Evolutionary conservation across 2,329 filamentous ascomycete species (phyloP), one percentile per base, ranked within the genome.

Genomic region (Sporothrix luriei): DNA sequence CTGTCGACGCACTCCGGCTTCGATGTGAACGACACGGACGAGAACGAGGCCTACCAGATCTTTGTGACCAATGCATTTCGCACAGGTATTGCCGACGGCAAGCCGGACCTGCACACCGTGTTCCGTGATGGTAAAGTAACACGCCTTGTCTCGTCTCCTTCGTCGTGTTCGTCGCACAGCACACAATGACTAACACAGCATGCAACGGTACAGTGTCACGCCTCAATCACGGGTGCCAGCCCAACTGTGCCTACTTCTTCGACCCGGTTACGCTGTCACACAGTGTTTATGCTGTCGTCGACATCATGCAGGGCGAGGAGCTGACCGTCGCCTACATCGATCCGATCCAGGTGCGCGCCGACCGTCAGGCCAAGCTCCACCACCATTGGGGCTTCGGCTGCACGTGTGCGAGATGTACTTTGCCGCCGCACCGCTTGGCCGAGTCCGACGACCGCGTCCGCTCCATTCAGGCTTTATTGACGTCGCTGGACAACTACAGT

Each of bases 201-300:
- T n/a, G 19, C n/a, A n/a, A 49, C 48, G 48, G 40, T 14, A 14
- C 40, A 78, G 78, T 79, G 9, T 78, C 80, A 51, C 75, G 79
- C 2, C 74, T 82, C 68, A 82, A 82, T 69, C 80, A 82, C 71
- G 80, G 79, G 68, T 82, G 80, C 70, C 76, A 76, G n/a, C 80
- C 80, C 26, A 82, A 81, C 72, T 78, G 76, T 51, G 77, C 76
- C 21, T 81, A 79, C 72, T 78, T 78, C 61, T 79, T 80, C 65
- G 78, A 81, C 69, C 73, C 76, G 13, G 69, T 69, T 5, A 79
- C 78, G 0, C 74, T 82, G 29, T 75, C 76, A 19, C 80, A 81
- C 29, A 76, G 77, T 13, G 76, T 80, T 9, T 76, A 78, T 40
- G 79, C 80, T 1, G 77, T 79, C 0, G 73, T 78, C 16, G 78